Conservation (phyloP, 2,329 filamentous ascomycete genomes). For the Xylaria sp. region DNA sequence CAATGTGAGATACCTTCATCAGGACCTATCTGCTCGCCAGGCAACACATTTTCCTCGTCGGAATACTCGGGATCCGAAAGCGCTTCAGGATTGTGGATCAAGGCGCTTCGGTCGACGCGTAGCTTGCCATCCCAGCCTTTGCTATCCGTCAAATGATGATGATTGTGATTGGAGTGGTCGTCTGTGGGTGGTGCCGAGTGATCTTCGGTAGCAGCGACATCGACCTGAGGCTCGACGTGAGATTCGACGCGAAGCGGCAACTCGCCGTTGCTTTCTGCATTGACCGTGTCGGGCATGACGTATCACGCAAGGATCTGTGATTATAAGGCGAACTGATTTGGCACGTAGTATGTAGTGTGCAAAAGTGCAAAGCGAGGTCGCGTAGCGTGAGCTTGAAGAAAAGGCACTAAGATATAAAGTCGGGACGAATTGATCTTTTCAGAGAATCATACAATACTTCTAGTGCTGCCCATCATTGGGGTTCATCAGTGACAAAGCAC, state of each 20-base stretch:
- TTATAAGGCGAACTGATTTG: not conserved
- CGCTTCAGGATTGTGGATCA: conserved; percentile 81
- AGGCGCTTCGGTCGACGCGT: conserved; percentile 74
- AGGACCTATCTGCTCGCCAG: conserved; percentile 78
- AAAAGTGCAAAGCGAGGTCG: not conserved
- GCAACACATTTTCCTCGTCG: conserved; percentile 74
- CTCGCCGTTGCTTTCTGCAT: conserved; percentile 48
- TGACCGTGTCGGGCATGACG: conserved; percentile 30
- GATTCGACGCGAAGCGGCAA: conserved; percentile 58
- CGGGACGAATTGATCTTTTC: not conserved
- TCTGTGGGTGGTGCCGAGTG: conserved; percentile 54
- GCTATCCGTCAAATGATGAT: conserved; percentile 63
- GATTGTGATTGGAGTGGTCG: conserved; percentile 59
- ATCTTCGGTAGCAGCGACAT: conserved; percentile 55
- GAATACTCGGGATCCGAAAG: conserved; percentile 88
- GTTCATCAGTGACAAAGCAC: conserved; percentile 2
- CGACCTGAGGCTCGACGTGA: not conserved
- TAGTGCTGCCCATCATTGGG: not conserved
- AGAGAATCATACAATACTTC: not conserved
- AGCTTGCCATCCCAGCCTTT: conserved; percentile 88
- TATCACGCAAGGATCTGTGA: conserved; percentile 1
- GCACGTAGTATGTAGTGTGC: not conserved
- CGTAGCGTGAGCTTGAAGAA: not conserved
- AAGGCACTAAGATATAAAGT: not conserved
- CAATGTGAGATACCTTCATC: conserved; percentile 73